A percentile compares a stretch with the other conserved stretches of the same genome.
phyloP scores from a whole-genome alignment of 495 filamentous ascomycete species.

The Penicillium herquei region DNA sequence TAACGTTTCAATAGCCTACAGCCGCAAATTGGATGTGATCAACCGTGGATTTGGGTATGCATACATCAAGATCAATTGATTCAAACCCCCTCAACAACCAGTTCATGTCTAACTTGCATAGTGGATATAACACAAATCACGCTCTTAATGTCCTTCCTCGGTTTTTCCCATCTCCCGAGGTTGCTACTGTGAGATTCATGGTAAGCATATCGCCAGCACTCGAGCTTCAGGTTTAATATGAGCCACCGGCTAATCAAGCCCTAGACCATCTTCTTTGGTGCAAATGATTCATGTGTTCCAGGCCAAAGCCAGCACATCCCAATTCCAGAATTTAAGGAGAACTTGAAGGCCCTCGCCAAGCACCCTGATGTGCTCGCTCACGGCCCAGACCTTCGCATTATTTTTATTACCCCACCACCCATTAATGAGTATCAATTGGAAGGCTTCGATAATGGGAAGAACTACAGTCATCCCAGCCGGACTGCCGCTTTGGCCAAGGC shows the following conservation, averaged over 20 bases:
- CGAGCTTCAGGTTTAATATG: conserved; percentile 6
- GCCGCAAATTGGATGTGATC: conserved; percentile 64
- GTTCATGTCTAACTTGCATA: conserved; percentile 17
- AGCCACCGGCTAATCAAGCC: not conserved
- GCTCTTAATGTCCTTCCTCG: conserved; percentile 57
- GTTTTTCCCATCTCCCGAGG: conserved; percentile 55
- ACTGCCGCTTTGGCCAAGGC: conserved; percentile 60
- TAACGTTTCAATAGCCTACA: conserved; percentile 48
- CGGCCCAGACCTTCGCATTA: conserved; percentile 56
- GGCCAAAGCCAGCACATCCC: conserved; percentile 69
- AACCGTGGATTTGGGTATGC: conserved; percentile 63
- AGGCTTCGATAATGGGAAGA: conserved; percentile 26
- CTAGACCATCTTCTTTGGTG: conserved; percentile 79
- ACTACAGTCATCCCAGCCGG: conserved; percentile 47
- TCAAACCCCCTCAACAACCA: not conserved
- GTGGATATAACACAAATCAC: conserved; percentile 68
- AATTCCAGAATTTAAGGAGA: conserved; percentile 66
- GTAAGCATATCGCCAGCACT: conserved; percentile 40
- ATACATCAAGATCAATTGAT: not conserved
- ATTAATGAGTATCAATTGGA: conserved; percentile 71
- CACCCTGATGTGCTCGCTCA: conserved; percentile 69
- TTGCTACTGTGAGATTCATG: conserved; percentile 62
- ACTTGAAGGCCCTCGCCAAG: conserved; percentile 65
- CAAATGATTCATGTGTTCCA: conserved; percentile 77
- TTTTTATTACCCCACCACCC: conserved; percentile 77